These are phyloP conservation scores for Allantophomopsis cytisporea DNA, from an alignment of 2,329 filamentous ascomycete genomes.

Conservation along the genomic window DNA sequence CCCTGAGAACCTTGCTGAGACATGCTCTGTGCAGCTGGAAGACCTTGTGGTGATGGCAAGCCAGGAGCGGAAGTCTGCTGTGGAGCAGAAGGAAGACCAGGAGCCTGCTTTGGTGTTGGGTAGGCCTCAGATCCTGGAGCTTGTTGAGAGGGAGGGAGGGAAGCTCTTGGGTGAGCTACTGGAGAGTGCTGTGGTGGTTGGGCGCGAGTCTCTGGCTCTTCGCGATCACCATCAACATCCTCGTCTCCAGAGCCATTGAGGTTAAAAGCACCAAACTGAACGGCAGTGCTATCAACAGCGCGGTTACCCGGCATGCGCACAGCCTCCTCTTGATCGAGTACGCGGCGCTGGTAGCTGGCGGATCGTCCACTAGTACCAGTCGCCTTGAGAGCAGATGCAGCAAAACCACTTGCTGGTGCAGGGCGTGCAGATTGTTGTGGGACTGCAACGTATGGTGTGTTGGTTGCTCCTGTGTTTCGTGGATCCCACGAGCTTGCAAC, in stretches of 20 bases:
- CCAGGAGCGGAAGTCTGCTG: constrained; percentile 24
- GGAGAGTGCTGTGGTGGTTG: constrained; percentile 92
- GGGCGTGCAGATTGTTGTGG: constrained; percentile 45
- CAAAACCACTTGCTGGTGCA: constrained; percentile 55
- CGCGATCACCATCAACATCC: constrained; percentile 86
- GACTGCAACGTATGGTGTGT: constrained; percentile 51
- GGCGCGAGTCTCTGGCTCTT: constrained; percentile 87
- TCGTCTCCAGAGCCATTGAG: constrained; percentile 65
- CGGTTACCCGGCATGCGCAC: constrained; percentile 98
- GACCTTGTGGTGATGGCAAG: constrained; percentile 20
- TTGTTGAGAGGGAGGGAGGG: constrained; percentile 63
- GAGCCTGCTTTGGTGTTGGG: constrained; percentile 24
- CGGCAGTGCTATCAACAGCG: constrained; percentile 80
- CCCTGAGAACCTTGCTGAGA: constrained; percentile 18
- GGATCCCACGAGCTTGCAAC: constrained; percentile 76
- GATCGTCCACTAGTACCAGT: constrained; percentile 48
- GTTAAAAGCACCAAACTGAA: constrained; percentile 94
- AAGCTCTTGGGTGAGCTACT: constrained; percentile 69
- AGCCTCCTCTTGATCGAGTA: constrained; percentile 91
- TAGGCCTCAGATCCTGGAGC: constrained; percentile 40
- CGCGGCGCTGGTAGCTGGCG: constrained; percentile 70
- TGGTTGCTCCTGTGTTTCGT: constrained; percentile 41
- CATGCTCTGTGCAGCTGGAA: constrained; percentile 23
- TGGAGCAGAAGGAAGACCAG: constrained; percentile 35
- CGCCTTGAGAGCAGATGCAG: constrained; percentile 71